These are phyloP conservation scores for Exophiala alcalophila DNA, from an alignment of 2,329 filamentous ascomycete genomes.

Conservation along the genomic window DNA sequence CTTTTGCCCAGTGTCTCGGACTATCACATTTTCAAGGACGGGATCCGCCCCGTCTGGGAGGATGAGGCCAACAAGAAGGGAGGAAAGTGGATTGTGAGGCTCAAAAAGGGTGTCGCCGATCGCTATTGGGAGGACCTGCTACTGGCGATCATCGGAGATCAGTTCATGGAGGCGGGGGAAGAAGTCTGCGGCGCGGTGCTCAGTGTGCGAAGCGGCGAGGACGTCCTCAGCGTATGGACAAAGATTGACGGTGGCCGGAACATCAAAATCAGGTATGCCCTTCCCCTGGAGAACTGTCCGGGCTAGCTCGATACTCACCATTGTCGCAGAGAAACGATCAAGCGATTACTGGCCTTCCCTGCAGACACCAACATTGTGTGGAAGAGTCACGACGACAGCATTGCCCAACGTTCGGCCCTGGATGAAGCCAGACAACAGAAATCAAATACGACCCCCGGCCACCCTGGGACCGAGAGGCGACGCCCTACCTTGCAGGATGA, in stretches of 20 bases:
- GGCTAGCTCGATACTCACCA: slow-evolving; percentile 29
- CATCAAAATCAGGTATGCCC: slow-evolving; percentile 84
- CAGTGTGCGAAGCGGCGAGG: slow-evolving; percentile 90
- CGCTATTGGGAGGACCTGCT: slow-evolving; percentile 95
- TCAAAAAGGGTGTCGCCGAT: slow-evolving; percentile 97
- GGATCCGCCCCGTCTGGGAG: slow-evolving; percentile 96
- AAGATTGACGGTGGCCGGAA: slow-evolving; percentile 89
- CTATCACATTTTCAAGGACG: slow-evolving; percentile 96
- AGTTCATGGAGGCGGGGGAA: slow-evolving; percentile 87
- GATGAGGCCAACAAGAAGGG: slow-evolving; percentile 95
- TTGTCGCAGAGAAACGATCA: slow-evolving; percentile 79
- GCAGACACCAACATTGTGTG: slow-evolving; percentile 87
- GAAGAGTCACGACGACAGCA: slow-evolving; percentile 95
- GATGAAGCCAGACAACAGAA: slow-evolving; percentile 92
- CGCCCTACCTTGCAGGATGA: slow-evolving; percentile 45
- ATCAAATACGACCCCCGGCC: slow-evolving; percentile 40
- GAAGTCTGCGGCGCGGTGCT: slow-evolving; percentile 94
- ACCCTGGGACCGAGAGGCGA: slow-evolving; percentile 40
- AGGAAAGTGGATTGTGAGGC: slow-evolving; percentile 93
- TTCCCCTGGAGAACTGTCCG: slow-evolving; percentile 1
- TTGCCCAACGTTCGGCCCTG: slow-evolving; percentile 83
- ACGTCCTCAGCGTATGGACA: slow-evolving; percentile 97
- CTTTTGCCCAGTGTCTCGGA: slow-evolving; percentile 86
- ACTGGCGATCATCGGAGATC: slow-evolving; percentile 85
- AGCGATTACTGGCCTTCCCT: slow-evolving; percentile 81